Base-by-base conservation (phyloP, 495 filamentous ascomycete species). In the Trichoderma reesei region DNA sequence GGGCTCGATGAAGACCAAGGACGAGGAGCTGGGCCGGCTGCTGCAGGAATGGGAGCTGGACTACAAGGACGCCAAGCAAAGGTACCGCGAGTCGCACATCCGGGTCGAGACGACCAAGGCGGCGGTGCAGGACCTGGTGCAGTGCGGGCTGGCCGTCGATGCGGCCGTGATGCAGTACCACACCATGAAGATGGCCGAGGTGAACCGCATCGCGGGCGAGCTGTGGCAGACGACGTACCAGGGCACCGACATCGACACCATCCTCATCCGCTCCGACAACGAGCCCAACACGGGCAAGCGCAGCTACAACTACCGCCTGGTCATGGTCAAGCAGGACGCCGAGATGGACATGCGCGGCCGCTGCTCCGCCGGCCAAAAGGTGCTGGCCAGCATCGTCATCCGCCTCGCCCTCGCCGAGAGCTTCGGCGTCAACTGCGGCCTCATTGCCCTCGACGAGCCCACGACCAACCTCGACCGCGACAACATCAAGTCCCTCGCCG, bases 331-430 rank as follows among this genome's bases (percentile, higher is more conserved):
- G 78, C 86, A 91, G 70, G 90, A 92, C 68, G 87, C 88, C 3
- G 94, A 99, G 74, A 97, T 99, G 93, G 94, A 99, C 77, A 99
- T 99, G 94, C 90, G 94, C 65, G 94, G 94, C 10, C 88, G 94
- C 39, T 99, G 94, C 80, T 93, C 89, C 72, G 94, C 94, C 13
- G 94, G 94, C 3, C 94, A 99, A 74, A 95, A 93, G 70, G 93
- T 99, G 34, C 83, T 99, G 31, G 94, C 94, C 13, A 89, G 88
- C 77, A 99, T 99, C 78, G 95, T 99, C 76, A 98, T 99, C 73
- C 92, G 94, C 5, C 82, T 99, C 39, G 95, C 94, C 18, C 83
- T 99, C 51, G 94, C 94, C 26, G 95, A 99, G 73, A 96, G 92
- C 68, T 99, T 99, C 71, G 95, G 95, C 64, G 83, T 90, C 68